Conservation (phyloP, 169 alveolate genomes). For the Perkinsus olseni region DNA sequence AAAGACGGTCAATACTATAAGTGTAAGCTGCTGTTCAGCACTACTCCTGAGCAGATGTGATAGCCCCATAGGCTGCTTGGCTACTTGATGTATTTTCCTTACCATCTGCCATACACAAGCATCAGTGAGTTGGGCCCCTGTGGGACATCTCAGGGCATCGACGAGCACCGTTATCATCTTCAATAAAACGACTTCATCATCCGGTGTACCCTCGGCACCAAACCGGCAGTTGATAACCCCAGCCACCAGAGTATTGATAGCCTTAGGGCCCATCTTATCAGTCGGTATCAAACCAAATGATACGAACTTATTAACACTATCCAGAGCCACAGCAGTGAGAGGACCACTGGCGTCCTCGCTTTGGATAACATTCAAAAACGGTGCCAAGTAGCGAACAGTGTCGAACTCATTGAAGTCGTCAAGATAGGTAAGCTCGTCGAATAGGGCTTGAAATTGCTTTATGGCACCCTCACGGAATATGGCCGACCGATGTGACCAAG, state of each 20-base stretch:
- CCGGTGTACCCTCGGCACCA: background rate
- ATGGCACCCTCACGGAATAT: background rate
- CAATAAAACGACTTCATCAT: conserved; percentile 13
- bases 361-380: conserved; percentile 13
- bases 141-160: conserved; percentile 28
- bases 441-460: background rate
- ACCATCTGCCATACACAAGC: conserved; percentile 26
- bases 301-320: conserved; percentile 25
- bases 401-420: background rate
- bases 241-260: background rate
- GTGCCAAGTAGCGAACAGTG: conserved; percentile 6
- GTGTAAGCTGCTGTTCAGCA: conserved; percentile 9
- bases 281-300: conserved; percentile 18
- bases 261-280: background rate
- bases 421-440: background rate
- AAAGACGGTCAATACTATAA: conserved; percentile 8
- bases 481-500: background rate
- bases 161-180: background rate
- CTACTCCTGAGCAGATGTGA: conserved; percentile 12
- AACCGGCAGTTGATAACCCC: conserved; percentile 7
- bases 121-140: conserved; percentile 23
- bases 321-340: conserved; percentile 24
- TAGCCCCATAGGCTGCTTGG: conserved; percentile 11
- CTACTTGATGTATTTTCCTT: conserved; percentile 15
- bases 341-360: conserved; percentile 9